Evolutionary conservation across 495 filamentous ascomycete species (phyloP).

Genomic region (Bathelium albidoporum): DNA sequence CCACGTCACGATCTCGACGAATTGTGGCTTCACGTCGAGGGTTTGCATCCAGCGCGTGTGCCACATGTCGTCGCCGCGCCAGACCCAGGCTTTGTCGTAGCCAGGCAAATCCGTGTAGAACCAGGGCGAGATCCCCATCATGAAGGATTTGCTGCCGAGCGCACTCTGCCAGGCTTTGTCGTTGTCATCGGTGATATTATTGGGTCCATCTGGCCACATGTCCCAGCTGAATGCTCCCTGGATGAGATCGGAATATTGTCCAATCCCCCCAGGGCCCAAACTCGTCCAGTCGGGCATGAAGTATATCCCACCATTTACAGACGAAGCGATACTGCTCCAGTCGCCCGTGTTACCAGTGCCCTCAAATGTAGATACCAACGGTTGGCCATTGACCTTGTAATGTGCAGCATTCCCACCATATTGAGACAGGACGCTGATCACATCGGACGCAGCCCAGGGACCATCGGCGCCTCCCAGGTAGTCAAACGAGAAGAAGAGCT

Average conservation of each 20-base stretch:
- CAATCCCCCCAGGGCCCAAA: constrained; percentile 35
- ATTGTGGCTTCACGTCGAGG: constrained; percentile 50
- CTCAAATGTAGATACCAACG: constrained; percentile 67
- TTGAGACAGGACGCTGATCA: constrained; percentile 46
- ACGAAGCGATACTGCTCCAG: constrained; percentile 47
- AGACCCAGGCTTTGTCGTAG: constrained; percentile 66
- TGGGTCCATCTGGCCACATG: constrained; percentile 57
- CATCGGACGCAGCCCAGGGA: constrained; percentile 45
- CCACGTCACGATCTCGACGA: constrained; percentile 53
- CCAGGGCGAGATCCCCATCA: constrained; percentile 73
- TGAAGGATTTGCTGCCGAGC: constrained; percentile 52
- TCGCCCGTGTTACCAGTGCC: constrained; percentile 46
- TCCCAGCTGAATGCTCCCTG: constrained; percentile 63
- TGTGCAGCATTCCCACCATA: constrained; percentile 44
- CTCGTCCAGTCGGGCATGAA: constrained; percentile 54
- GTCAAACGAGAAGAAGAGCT: constrained; percentile 62
- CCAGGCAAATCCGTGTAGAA: constrained; percentile 63
- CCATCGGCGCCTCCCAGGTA: constrained; percentile 39
- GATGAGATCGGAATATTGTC: constrained; percentile 36
- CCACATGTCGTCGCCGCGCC: constrained; percentile 62
- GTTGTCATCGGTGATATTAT: constrained; percentile 40
- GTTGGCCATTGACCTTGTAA: constrained; percentile 43
- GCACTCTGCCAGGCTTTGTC: constrained; percentile 46
- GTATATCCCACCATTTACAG: constrained; percentile 36
- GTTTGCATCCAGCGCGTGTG: constrained; percentile 63